Percentiles rank a stretch among this genome's conserved stretches.
Evolutionary conservation across 1,284 basidiomycete species (phyloP).

Genomic region (Phaffia rhodozyma): DNA sequence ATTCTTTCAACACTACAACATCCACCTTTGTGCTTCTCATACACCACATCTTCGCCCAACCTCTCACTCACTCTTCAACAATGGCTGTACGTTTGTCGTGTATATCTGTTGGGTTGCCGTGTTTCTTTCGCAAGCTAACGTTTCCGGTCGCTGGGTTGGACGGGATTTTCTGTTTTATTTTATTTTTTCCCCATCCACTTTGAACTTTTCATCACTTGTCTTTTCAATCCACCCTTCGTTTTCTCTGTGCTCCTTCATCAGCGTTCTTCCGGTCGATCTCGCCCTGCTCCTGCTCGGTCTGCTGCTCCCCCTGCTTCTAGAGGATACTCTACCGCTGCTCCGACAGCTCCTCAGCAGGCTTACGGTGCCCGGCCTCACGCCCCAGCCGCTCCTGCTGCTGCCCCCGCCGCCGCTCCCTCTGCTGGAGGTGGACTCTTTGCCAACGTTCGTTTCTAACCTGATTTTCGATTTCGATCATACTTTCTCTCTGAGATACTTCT

Average conservation of each 20-base stretch:
- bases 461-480: background rate
- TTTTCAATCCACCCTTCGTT: background rate
- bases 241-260: background rate
- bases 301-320: slow-evolving; percentile 1
- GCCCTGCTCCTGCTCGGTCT: slow-evolving; percentile 9
- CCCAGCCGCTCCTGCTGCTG: slow-evolving; percentile 19
- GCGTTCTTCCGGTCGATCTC: slow-evolving; percentile 8
- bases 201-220: no score
- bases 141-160: no score
- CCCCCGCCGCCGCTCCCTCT: slow-evolving; percentile 25
- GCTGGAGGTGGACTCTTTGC: slow-evolving; percentile 11
- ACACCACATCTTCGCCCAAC: no score
- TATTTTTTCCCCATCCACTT: no score
- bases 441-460: background rate
- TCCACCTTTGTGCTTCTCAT: no score
- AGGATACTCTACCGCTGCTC: background rate
- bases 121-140: no score
- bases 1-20: no score
- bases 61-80: no score
- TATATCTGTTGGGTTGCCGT: no score
- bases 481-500: background rate
- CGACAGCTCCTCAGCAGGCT: slow-evolving; percentile 7
- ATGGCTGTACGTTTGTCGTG: no score
- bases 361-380: slow-evolving; percentile 21
- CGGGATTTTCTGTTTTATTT: no score